phyloP scores from a whole-genome alignment of 257 asterid genomes.

The Thymus quinquecostatus region DNA sequence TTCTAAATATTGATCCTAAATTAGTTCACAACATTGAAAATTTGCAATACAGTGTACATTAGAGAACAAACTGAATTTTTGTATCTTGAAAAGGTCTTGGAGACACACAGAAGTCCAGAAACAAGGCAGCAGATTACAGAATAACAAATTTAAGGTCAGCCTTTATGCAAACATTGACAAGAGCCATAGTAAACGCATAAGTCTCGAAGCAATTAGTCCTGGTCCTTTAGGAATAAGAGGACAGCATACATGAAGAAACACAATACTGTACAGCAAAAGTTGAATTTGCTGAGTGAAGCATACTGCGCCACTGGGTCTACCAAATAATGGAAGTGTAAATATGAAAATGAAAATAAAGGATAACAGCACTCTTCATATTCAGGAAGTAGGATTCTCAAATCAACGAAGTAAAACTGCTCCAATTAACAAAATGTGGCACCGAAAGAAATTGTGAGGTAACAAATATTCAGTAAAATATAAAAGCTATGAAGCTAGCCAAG shows the following conservation, averaged over 20 bases:
- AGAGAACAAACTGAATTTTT: neutral
- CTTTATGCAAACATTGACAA: neutral
- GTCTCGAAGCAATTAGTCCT: neutral
- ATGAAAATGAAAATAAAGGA: constrained; percentile 4
- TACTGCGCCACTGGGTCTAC: neutral
- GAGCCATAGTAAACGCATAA: neutral
- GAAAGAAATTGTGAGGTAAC: neutral
- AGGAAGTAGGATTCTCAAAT: constrained; percentile 18
- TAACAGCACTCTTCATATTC: constrained; percentile 13
- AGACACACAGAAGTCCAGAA: constrained; percentile 1
- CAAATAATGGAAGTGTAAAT: constrained; percentile 1
- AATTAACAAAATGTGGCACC: constrained; percentile 7
- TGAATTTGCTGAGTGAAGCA: neutral
- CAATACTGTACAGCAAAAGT: neutral
- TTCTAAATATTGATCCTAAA: neutral
- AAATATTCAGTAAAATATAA: constrained; percentile 15
- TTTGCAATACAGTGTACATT: neutral
- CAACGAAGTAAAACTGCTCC: constrained; percentile 20
- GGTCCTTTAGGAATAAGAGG: neutral
- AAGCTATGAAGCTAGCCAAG: neutral
- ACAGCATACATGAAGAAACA: neutral
- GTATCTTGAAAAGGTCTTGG: neutral
- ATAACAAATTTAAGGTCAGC: neutral
- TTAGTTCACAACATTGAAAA: neutral
- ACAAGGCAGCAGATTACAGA: constrained; percentile 4